Evolutionary conservation across 139 green algal species (phyloP), one percentile per base, ranked within the genome.

Genomic region (Pleodorina starrii): DNA sequence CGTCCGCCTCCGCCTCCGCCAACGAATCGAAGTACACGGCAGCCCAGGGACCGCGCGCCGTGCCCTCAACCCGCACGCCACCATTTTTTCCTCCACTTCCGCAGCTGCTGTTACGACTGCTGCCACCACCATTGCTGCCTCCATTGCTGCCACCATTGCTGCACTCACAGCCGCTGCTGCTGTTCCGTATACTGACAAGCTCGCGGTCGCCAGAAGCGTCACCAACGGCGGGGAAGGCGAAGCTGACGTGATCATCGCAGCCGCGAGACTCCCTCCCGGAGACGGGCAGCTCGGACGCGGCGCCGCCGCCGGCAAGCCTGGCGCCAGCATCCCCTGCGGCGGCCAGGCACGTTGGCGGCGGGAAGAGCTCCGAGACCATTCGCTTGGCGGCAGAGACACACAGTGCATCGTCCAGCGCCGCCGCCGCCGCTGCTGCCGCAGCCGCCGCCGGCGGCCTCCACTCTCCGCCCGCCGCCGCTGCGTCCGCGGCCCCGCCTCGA

Each of bases 321-420:
- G n/a, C n/a, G n/a, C n/a, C n/a, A n/a, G n/a, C n/a, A n/a, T n/a
- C n/a, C n/a, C n/a, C n/a, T n/a, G n/a, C n/a, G n/a, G n/a, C n/a
- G n/a, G n/a, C n/a, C n/a, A n/a, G n/a, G 14, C 32, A 77, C 48
- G 1, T 48, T 4, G 69, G 69, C 69, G 12, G 40, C 19, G 76
- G 76, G 35, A 72, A 69, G n/a, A 84, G 76, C 76, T 84, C 76
- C 17, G 32, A 66, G 54, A 12, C 9, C 29, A 66, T 21, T 66
- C 54, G 54, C 29, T 66, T 66, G 54, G 21, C 9, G 5, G 9
- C 54, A 66, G 54, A 21, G 25, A 66, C 54, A 21, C 1, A 6
- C 50, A 69, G 16, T 35, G 32, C 50, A 14, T 4, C 72, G 36
- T 17, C 14, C 43, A 59, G 21, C 72, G 9, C 19, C 72, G 42